phyloP scores from a whole-genome alignment of 306 rosid genomes.

The Pyrus pyrifolia region DNA sequence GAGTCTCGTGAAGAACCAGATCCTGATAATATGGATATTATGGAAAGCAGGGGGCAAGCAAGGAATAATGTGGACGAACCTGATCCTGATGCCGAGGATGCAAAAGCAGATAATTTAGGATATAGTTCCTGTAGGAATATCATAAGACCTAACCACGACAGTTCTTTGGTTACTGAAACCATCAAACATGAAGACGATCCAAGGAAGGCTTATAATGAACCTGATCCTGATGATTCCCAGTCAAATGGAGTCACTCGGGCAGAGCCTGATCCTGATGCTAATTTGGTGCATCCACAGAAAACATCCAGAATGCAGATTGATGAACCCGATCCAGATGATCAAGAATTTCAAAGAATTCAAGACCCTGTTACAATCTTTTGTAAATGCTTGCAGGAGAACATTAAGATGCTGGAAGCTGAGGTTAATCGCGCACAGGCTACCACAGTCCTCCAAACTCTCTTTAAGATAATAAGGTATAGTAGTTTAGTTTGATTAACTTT shows the following conservation, averaged over 20 bases:
- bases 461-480: slow-evolving; percentile 66
- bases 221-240: slow-evolving; percentile 28
- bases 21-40: slow-evolving; percentile 33
- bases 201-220: slow-evolving; percentile 13
- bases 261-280: slow-evolving; percentile 53
- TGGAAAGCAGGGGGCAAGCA: background rate
- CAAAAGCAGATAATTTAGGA: slow-evolving; percentile 3
- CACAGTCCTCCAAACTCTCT: slow-evolving; percentile 56
- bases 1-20: slow-evolving; percentile 27
- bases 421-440: slow-evolving; percentile 45
- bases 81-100: slow-evolving; percentile 33
- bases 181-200: slow-evolving; percentile 14
- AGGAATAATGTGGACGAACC: slow-evolving; percentile 23
- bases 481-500: background rate
- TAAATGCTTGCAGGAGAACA: slow-evolving; percentile 52
- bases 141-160: slow-evolving; percentile 3
- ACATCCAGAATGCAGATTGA: slow-evolving; percentile 39
- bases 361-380: slow-evolving; percentile 54
- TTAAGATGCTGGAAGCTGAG: slow-evolving; percentile 54
- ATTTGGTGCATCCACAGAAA: slow-evolving; percentile 25
- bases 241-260: slow-evolving; percentile 23
- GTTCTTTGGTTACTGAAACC: slow-evolving; percentile 15
- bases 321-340: slow-evolving; percentile 86
- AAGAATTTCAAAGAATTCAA: slow-evolving; percentile 70
- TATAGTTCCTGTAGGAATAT: slow-evolving; percentile 1